Conservation (phyloP, 1,284 basidiomycete genomes). For the Sanghuangporus sanghuang region DNA sequence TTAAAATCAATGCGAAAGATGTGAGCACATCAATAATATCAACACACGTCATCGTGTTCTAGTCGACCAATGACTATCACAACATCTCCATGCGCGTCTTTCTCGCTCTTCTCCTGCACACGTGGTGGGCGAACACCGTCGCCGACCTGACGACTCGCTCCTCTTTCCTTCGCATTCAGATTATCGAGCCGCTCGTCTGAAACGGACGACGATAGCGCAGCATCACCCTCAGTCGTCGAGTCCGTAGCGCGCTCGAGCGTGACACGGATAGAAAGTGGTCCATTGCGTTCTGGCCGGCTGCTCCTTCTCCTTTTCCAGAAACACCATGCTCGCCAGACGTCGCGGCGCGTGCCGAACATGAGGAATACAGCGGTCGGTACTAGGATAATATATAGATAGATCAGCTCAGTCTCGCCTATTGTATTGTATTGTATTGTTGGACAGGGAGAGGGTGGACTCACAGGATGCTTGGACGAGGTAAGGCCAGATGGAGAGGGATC, state of each 20-base stretch:
- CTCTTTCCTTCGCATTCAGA: neutral
- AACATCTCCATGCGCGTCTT: neutral
- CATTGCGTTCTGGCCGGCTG: neutral
- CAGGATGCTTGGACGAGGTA: slow-evolving; percentile 16
- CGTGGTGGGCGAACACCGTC: neutral
- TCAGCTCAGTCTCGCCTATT: neutral
- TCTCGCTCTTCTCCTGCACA: neutral
- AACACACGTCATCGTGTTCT: neutral
- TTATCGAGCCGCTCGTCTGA: neutral
- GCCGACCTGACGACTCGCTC: neutral
- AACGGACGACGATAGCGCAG: neutral
- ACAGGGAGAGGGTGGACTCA: neutral
- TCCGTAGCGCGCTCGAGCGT: neutral
- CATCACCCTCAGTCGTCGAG: neutral
- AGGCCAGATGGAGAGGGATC: slow-evolving; percentile 12
- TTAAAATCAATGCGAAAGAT: no score
- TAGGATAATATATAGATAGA: neutral
- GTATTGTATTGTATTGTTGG: neutral
- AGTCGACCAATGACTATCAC: neutral
- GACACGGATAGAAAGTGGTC: neutral
- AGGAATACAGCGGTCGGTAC: slow-evolving; percentile 16
- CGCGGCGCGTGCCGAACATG: slow-evolving; percentile 11
- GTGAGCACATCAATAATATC: neutral
- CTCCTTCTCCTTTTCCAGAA: slow-evolving; percentile 5
- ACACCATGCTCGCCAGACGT: slow-evolving; percentile 13